Evolutionary conservation across 2,329 filamentous ascomycete species (phyloP).

Genomic region (Colletotrichum sojae): DNA sequence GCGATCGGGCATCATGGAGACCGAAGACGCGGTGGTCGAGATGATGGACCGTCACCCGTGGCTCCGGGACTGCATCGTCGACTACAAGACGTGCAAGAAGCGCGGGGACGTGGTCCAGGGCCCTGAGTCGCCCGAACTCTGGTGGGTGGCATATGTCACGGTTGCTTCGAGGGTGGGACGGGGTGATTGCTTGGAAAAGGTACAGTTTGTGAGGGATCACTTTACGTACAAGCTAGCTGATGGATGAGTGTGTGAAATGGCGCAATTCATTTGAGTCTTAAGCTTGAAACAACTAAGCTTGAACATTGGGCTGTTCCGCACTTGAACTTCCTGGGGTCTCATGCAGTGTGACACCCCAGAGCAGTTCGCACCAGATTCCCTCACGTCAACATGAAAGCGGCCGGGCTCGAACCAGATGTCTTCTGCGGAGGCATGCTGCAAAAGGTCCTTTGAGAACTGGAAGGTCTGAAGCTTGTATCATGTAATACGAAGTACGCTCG

Average conservation of each 20-base stretch:
- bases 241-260: neutral
- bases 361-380: no score
- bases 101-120: slow-evolving; percentile 33
- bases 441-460: no score
- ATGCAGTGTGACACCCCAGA: no score
- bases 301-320: no score
- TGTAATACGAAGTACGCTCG: no score
- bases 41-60: neutral
- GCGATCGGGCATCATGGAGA: slow-evolving; percentile 34
- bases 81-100: slow-evolving; percentile 40
- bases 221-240: neutral
- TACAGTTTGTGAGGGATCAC: neutral
- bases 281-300: neutral
- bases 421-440: no score
- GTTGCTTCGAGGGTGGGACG: slow-evolving; percentile 29
- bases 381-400: no score
- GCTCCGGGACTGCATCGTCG: slow-evolving; percentile 30
- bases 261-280: neutral
- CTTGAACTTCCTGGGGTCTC: no score
- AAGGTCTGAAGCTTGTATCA: no score
- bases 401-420: no score
- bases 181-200: slow-evolving; percentile 26
- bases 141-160: slow-evolving; percentile 39
- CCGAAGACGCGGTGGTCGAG: slow-evolving; percentile 30
- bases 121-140: slow-evolving; percentile 38